A percentile compares a stretch with the other conserved stretches of the same genome.
These are phyloP conservation scores for Rhytidiadelphus loreus DNA, from an alignment of 225 moss, liverwort and hornwort genomes.

Conservation along the genomic window DNA sequence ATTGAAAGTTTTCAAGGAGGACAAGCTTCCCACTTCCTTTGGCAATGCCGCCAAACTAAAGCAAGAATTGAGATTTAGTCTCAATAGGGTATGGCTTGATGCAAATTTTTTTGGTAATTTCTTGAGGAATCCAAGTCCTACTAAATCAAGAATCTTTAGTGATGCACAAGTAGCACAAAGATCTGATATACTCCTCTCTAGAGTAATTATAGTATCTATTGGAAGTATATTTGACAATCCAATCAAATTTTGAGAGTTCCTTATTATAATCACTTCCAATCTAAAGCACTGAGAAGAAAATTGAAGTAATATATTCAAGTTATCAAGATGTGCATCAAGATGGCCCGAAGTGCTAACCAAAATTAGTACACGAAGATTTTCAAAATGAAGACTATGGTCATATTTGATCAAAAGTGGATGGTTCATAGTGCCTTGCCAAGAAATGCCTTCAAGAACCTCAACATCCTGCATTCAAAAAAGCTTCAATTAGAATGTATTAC, in stretches of 20 bases:
- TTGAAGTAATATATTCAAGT: not conserved
- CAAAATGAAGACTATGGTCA: not conserved
- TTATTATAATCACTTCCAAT: not conserved
- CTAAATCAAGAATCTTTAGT: not conserved
- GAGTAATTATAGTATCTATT: fast-evolving
- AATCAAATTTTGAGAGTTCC: not conserved
- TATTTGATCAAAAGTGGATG: not conserved
- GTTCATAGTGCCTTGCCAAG: no score
- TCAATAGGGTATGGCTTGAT: not conserved
- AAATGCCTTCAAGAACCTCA: not conserved
- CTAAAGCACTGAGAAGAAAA: not conserved
- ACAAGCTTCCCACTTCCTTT: not conserved
- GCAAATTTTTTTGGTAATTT: not conserved
- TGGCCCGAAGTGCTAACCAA: not conserved
- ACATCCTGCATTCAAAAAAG: not conserved
- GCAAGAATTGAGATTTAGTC: not conserved
- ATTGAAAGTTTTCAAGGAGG: not conserved
- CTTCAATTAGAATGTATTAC: not conserved
- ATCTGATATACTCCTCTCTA: not conserved
- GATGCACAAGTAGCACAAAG: not conserved
- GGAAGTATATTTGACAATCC: not conserved
- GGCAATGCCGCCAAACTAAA: not conserved
- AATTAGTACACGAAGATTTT: not conserved
- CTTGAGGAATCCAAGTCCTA: not conserved
- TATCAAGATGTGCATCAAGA: not conserved